These are phyloP conservation scores for Fusarium verrucosum DNA, from an alignment of 2,329 filamentous ascomycete species.

Conservation along the genomic window DNA sequence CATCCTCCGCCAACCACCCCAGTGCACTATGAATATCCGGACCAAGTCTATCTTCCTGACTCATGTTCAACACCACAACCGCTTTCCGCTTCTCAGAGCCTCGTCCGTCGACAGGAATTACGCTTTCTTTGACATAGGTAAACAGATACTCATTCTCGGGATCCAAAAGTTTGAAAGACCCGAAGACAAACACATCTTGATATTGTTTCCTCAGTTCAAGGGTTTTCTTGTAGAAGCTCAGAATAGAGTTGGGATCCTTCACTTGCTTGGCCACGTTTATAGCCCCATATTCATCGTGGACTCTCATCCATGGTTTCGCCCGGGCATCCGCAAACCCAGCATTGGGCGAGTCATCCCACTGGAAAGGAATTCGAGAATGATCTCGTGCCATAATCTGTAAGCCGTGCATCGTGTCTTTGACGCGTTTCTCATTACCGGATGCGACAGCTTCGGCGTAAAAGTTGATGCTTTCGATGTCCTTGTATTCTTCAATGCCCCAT, in stretches of 20 bases:
- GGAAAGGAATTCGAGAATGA: constrained; percentile 71
- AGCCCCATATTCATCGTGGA: constrained; percentile 65
- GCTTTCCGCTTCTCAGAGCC: constrained; percentile 44
- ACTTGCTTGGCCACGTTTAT: constrained; percentile 66
- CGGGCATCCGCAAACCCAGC: constrained; percentile 66
- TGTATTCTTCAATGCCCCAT: constrained; percentile 63
- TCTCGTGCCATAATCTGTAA: constrained; percentile 69
- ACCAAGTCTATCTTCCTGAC: constrained; percentile 45
- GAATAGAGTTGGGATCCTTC: constrained; percentile 58
- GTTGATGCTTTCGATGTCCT: constrained; percentile 63
- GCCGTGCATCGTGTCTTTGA: constrained; percentile 59
- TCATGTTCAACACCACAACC: constrained; percentile 59
- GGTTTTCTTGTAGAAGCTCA: constrained; percentile 67
- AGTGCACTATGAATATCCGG: constrained; percentile 41
- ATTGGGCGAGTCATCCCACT: constrained; percentile 67
- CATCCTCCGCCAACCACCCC: constrained; percentile 21
- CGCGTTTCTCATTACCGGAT: constrained; percentile 48
- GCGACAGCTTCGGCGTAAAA: constrained; percentile 58
- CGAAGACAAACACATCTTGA: constrained; percentile 69
- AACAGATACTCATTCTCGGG: constrained; percentile 65
- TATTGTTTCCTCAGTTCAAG: constrained; percentile 63
- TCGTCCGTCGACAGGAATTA: constrained; percentile 13
- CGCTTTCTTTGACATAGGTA: constrained; percentile 59
- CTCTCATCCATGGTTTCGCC: constrained; percentile 71
- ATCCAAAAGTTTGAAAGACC: constrained; percentile 64